Evolutionary conservation across 1,284 basidiomycete genomes (phyloP).

Genomic region (Pseudozyma tsukubaensis): DNA sequence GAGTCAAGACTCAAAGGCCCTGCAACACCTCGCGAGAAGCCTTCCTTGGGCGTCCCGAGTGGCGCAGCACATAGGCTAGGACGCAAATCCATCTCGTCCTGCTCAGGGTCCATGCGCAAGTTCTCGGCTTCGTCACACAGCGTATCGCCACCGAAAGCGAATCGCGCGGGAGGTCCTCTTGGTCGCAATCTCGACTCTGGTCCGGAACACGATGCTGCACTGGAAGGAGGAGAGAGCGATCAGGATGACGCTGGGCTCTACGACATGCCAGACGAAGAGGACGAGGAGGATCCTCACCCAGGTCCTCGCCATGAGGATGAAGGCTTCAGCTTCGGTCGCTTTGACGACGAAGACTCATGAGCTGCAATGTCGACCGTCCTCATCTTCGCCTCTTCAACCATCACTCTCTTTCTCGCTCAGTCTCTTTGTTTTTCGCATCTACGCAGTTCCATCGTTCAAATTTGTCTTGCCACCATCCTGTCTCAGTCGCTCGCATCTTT

Average conservation of each 20-base stretch:
- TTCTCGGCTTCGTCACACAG: conserved; percentile 25
- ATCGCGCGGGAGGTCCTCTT: conserved; percentile 34
- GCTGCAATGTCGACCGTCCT: not conserved
- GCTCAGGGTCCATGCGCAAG: conserved; percentile 44
- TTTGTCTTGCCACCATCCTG: not conserved
- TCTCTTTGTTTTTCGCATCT: conserved; percentile 1
- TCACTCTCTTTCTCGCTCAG: not conserved
- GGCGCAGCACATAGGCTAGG: conserved; percentile 45
- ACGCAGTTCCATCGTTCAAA: not conserved
- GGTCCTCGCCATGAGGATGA: conserved; percentile 41
- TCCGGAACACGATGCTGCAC: conserved; percentile 35
- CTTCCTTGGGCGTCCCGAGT: conserved; percentile 36
- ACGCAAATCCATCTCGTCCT: conserved; percentile 52
- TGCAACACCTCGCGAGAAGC: conserved; percentile 26
- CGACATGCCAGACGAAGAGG: conserved; percentile 23
- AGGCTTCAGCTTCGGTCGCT: conserved; percentile 32
- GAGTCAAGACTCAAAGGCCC: conserved; percentile 25
- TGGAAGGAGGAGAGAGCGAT: conserved; percentile 41
- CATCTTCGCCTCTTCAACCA: not conserved
- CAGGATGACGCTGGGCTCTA: conserved; percentile 25
- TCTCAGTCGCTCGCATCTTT: not conserved
- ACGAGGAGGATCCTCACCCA: conserved; percentile 30
- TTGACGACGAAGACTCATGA: conserved; percentile 31
- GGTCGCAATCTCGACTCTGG: conserved; percentile 35
- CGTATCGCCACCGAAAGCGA: conserved; percentile 30